Conservation (phyloP, 768 basidiomycete genomes). For the Termitomyces sp. region DNA sequence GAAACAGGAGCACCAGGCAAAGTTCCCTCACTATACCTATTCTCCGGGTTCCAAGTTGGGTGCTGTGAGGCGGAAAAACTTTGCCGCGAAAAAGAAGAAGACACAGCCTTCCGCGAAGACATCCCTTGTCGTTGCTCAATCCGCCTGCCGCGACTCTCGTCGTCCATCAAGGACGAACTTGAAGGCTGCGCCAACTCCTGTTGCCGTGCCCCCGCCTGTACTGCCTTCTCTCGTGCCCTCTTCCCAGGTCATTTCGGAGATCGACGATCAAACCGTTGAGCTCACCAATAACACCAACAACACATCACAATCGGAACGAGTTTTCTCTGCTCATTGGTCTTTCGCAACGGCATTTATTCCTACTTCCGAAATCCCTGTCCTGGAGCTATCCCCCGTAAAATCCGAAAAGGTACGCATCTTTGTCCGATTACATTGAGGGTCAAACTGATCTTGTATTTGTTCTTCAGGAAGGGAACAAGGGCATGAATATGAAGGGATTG, state of each 20-base stretch:
- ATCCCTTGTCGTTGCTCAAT: neutral
- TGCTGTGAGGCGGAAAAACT: conserved; percentile 11
- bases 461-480: conserved; percentile 4
- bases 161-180: neutral
- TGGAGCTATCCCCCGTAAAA: conserved; percentile 17
- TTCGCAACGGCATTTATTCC: conserved; percentile 15
- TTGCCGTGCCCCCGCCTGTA: neutral
- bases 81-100: conserved; percentile 1
- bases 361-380: conserved; percentile 19
- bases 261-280: neutral
- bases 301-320: neutral
- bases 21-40: conserved; percentile 27
- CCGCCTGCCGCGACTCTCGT: neutral
- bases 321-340: conserved; percentile 2
- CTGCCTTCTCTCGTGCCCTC: neutral
- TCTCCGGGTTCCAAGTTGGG: conserved; percentile 16
- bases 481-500: neutral
- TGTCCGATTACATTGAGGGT: neutral
- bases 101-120: conserved; percentile 3
- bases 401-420: conserved; percentile 10
- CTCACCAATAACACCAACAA: neutral
- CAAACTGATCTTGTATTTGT: neutral
- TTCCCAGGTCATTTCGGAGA: neutral
- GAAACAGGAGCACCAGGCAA: conserved; percentile 22
- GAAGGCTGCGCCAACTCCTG: neutral